These are phyloP conservation scores for Aspergillus awamori DNA, from an alignment of 2,329 filamentous ascomycete species.

Conservation along the genomic window DNA sequence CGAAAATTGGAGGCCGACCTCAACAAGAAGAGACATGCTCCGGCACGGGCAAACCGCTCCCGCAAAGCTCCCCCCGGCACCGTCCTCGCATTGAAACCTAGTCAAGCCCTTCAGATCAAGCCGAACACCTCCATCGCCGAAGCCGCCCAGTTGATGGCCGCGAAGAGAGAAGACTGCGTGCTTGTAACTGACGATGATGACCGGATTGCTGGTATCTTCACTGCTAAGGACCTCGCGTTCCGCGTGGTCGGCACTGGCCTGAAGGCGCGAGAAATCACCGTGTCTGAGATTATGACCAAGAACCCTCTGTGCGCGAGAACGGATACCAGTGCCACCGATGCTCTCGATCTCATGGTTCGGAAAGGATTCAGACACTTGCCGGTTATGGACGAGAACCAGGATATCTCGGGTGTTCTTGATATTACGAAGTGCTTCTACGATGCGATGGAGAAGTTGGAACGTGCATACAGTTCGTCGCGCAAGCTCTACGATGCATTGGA, in stretches of 20 bases:
- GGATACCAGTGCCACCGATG: slow-evolving; percentile 96
- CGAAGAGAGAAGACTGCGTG: slow-evolving; percentile 97
- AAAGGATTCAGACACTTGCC: slow-evolving; percentile 97
- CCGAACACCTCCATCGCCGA: slow-evolving; percentile 91
- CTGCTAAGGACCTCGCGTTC: slow-evolving; percentile 97
- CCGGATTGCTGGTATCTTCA: slow-evolving; percentile 97
- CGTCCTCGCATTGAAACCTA: slow-evolving; percentile 92
- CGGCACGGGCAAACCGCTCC: slow-evolving; percentile 76
- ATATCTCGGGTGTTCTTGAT: slow-evolving; percentile 96
- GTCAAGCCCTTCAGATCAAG: slow-evolving; percentile 96
- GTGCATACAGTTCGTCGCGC: slow-evolving; percentile 95
- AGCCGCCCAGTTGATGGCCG: slow-evolving; percentile 97
- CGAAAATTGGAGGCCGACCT: slow-evolving; percentile 96
- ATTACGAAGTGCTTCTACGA: slow-evolving; percentile 99
- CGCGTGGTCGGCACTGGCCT: slow-evolving; percentile 88
- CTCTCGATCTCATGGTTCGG: slow-evolving; percentile 94
- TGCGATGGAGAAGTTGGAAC: slow-evolving; percentile 98
- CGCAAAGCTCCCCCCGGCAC: slow-evolving; percentile 95
- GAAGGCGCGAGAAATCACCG: slow-evolving; percentile 86
- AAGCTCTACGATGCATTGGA: slow-evolving; percentile 97
- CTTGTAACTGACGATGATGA: slow-evolving; percentile 98
- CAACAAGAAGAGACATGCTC: slow-evolving; percentile 90
- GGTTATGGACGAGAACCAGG: slow-evolving; percentile 99
- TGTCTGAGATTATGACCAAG: slow-evolving; percentile 99
- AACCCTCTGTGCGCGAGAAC: slow-evolving; percentile 97